Conservation (phyloP, 176 grass and related monocot genomes). For the Otatea glauca region DNA sequence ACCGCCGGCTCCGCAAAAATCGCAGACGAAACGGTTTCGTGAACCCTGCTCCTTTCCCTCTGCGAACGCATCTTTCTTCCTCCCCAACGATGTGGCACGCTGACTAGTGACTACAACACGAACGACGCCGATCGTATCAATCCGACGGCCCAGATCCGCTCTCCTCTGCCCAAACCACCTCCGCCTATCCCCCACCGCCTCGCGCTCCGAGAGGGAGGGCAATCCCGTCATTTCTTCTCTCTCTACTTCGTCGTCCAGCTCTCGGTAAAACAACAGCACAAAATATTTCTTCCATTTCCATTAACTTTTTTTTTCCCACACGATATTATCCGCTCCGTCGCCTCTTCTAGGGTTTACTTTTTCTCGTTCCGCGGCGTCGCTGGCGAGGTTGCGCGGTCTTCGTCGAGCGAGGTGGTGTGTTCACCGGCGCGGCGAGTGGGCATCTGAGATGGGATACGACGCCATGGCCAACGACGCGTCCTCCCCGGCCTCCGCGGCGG, state of each 20-base stretch:
- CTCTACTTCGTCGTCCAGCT: not conserved
- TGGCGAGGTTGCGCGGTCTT: conserved; percentile 12
- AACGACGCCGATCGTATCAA: not conserved
- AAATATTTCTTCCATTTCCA: conserved; percentile 7
- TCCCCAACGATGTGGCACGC: not conserved
- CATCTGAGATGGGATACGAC: conserved; percentile 65
- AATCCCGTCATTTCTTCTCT: not conserved
- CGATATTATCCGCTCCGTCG: conserved; percentile 29
- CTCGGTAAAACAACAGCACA: conserved; percentile 2
- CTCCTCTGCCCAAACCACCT: not conserved
- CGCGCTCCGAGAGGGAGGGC: not conserved
- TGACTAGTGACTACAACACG: not conserved
- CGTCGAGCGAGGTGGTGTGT: conserved; percentile 6
- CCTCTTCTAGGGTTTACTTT: conserved; percentile 49
- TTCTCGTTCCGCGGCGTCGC: not conserved
- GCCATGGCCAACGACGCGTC: conserved; percentile 50
- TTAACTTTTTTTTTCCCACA: conserved; percentile 5
- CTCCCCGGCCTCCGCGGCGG: conserved; percentile 1
- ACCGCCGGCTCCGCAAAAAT: too few relatives aligned
- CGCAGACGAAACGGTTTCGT: too few relatives aligned
- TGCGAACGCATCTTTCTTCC: not conserved
- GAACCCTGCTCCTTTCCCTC: too few relatives aligned
- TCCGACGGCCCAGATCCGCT: conserved; percentile 6
- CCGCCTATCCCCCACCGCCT: not conserved
- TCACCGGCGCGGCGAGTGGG: not conserved